Conservation (phyloP, 352 stramenopile species). For the Saprolegnia parasitica region DNA sequence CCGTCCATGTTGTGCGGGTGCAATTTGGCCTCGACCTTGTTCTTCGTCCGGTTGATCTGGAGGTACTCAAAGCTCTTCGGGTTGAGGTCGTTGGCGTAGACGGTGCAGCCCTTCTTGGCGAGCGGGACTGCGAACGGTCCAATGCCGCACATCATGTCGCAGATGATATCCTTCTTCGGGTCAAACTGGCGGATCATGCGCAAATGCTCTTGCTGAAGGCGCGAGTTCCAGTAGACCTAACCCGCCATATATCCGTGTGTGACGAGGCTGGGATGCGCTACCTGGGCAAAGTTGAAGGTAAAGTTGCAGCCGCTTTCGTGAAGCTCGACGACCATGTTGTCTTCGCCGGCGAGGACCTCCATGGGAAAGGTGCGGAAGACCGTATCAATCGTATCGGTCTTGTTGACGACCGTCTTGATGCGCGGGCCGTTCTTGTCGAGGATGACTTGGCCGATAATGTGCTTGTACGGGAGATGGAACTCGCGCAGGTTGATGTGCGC, state of each 20-base stretch:
- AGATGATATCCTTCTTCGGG: conserved; percentile 65
- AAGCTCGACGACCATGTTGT: conserved; percentile 81
- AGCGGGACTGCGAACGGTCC: conserved; percentile 94
- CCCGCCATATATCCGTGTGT: background rate
- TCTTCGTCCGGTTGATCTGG: conserved; percentile 84
- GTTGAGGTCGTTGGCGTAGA: conserved; percentile 94
- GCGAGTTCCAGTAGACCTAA: conserved; percentile 94
- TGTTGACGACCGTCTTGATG: conserved; percentile 97
- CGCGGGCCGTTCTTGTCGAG: conserved; percentile 94
- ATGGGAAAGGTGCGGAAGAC: conserved; percentile 96
- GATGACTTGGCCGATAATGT: conserved; percentile 96
- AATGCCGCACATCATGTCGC: conserved; percentile 95
- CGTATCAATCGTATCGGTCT: conserved; percentile 93
- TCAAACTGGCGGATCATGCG: conserved; percentile 83
- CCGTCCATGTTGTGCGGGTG: conserved; percentile 90
- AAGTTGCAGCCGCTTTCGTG: conserved; percentile 93
- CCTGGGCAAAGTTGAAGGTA: conserved; percentile 92
- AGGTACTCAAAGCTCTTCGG: conserved; percentile 88
- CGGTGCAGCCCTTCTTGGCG: conserved; percentile 71
- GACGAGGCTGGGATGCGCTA: conserved; percentile 8
- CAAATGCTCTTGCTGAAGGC: conserved; percentile 92
- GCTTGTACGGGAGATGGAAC: conserved; percentile 93
- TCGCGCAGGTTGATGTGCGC: conserved; percentile 96
- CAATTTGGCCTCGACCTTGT: conserved; percentile 85
- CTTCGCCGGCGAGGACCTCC: conserved; percentile 90